Conservation (phyloP, 805 yeast genomes). For the Kodamaea hsintzibuensis region DNA sequence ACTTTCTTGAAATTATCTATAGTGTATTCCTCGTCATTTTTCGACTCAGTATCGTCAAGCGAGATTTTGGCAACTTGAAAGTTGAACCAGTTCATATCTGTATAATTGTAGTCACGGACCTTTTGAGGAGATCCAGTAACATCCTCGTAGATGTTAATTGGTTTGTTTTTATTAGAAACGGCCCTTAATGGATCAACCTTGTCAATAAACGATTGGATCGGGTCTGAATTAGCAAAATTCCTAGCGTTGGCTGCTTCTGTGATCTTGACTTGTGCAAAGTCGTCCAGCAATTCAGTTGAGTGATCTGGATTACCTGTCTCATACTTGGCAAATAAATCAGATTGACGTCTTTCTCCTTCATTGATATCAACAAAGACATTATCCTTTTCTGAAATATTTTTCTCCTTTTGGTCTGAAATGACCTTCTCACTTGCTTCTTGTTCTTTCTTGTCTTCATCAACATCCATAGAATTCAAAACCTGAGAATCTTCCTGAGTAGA, state of each 20-base stretch:
- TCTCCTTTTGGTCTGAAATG: not conserved
- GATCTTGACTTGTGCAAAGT: conserved; percentile 33
- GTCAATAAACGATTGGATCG: conserved; percentile 36
- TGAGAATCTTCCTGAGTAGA: not conserved
- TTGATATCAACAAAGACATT: conserved; percentile 5
- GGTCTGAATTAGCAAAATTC: conserved; percentile 7
- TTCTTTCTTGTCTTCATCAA: not conserved
- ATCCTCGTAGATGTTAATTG: conserved; percentile 44
- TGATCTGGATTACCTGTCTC: conserved; percentile 8
- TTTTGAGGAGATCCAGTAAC: conserved; percentile 38
- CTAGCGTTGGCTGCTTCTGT: conserved; percentile 19
- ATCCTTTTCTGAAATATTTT: not conserved
- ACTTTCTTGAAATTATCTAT: conserved; percentile 19
- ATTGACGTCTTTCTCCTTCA: conserved; percentile 1
- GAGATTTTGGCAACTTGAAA: conserved; percentile 32
- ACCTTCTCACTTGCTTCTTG: conserved; percentile 2
- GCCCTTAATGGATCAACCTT: conserved; percentile 43
- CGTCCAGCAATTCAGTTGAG: conserved; percentile 24
- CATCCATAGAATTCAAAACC: conserved; percentile 1
- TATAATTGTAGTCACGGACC: conserved; percentile 30
- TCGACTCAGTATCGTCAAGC: conserved; percentile 10
- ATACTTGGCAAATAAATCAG: conserved; percentile 12
- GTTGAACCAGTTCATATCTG: conserved; percentile 41
- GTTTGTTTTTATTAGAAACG: conserved; percentile 33
- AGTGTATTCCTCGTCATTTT: conserved; percentile 13